Percentiles rank a stretch among this genome's conserved stretches.
Evolutionary conservation across 2,329 filamentous ascomycete genomes (phyloP).

Genomic region (Beauveria scarabaeidicola): DNA sequence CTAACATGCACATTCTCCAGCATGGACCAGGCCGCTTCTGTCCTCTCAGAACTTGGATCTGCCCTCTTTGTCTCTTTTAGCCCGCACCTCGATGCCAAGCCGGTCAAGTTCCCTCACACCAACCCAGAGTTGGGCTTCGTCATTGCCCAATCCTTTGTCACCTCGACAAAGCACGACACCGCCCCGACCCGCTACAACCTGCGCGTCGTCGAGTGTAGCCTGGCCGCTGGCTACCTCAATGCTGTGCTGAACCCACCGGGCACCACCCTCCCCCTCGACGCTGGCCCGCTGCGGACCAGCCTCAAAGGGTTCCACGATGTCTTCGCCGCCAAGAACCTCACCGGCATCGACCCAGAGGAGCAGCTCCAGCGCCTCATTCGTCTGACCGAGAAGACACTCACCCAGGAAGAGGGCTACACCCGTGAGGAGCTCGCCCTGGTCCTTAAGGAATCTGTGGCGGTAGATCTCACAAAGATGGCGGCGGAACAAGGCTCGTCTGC

Average conservation of each 20-base stretch:
- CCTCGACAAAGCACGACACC: slow-evolving; percentile 89
- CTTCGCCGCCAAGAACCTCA: slow-evolving; percentile 40
- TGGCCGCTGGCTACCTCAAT: slow-evolving; percentile 67
- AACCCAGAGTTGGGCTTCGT: slow-evolving; percentile 81
- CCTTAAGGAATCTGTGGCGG: slow-evolving; percentile 54
- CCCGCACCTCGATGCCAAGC: slow-evolving; percentile 65
- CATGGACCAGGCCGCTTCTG: slow-evolving; percentile 96
- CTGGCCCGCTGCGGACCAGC: slow-evolving; percentile 72
- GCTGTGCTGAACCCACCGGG: slow-evolving; percentile 47
- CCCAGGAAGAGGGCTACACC: slow-evolving; percentile 76
- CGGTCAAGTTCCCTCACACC: slow-evolving; percentile 74
- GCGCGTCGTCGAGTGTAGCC: slow-evolving; percentile 87
- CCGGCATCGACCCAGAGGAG: slow-evolving; percentile 40
- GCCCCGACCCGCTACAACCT: slow-evolving; percentile 94
- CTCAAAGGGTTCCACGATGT: slow-evolving; percentile 80
- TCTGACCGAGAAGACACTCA: slow-evolving; percentile 61
- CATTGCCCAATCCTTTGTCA: slow-evolving; percentile 89
- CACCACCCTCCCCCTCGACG: slow-evolving; percentile 62
- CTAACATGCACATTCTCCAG: slow-evolving; percentile 32
- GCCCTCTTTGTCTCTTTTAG: slow-evolving; percentile 87
- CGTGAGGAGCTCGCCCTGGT: slow-evolving; percentile 71
- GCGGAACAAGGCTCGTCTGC: not conserved
- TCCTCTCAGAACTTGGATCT: slow-evolving; percentile 79
- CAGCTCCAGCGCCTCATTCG: slow-evolving; percentile 68
- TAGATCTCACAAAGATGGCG: slow-evolving; percentile 51